Evolutionary conservation across 306 rosid genomes (phyloP).

Genomic region (Carpinus fangiana): DNA sequence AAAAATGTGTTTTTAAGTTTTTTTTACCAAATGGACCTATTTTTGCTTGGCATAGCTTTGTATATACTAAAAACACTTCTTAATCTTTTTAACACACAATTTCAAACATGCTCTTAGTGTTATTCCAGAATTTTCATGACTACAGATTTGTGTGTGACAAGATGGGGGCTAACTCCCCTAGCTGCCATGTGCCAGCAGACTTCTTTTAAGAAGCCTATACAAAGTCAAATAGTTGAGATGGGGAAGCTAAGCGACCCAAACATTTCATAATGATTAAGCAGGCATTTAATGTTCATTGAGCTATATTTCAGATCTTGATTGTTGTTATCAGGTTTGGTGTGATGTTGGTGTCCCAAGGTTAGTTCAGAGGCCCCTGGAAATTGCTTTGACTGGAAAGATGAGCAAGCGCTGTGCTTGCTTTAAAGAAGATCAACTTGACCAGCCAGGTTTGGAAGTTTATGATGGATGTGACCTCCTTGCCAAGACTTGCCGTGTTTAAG

Average conservation of each 20-base stretch:
- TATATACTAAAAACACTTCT: too few relatives aligned
- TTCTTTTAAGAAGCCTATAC: not conserved
- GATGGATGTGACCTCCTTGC: slow-evolving; percentile 74
- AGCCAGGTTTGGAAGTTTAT: slow-evolving; percentile 72
- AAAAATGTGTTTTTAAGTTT: too few relatives aligned
- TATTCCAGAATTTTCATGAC: not conserved
- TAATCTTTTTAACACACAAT: too few relatives aligned
- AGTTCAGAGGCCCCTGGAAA: slow-evolving; percentile 79
- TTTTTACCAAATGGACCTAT: too few relatives aligned
- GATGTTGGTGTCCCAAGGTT: slow-evolving; percentile 83
- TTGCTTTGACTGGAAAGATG: slow-evolving; percentile 89
- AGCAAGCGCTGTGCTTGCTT: slow-evolving; percentile 92
- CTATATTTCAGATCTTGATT: slow-evolving; percentile 13
- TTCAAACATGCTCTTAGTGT: not conserved
- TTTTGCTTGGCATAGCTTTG: too few relatives aligned
- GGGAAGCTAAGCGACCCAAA: not conserved
- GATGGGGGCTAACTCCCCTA: not conserved
- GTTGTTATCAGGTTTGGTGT: slow-evolving; percentile 80
- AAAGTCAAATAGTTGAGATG: not conserved
- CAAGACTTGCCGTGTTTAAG: slow-evolving; percentile 58
- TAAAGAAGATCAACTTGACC: slow-evolving; percentile 67
- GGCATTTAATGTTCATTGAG: not conserved
- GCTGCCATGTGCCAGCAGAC: not conserved
- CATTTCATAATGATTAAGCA: not conserved
- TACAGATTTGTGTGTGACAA: not conserved